Conservation (phyloP, 495 filamentous ascomycete species). For the Penicillium pancosmium region DNA sequence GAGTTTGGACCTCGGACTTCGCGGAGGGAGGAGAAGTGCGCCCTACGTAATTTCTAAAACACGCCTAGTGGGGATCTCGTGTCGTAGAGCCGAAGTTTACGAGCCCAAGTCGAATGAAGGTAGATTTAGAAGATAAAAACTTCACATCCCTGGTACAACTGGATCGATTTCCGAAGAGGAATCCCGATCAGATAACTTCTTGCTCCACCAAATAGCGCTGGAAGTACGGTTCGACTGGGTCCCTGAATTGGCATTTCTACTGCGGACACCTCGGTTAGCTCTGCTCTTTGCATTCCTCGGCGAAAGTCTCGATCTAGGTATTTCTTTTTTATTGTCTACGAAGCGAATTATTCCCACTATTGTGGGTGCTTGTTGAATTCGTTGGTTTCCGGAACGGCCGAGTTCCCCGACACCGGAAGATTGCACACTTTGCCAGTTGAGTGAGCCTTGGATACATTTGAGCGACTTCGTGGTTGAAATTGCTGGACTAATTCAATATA, state of each 20-base stretch:
- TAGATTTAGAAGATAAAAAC: not conserved
- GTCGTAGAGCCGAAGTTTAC: not conserved
- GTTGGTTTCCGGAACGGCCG: not conserved
- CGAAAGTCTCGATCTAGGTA: not conserved
- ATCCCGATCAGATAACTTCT: conserved; percentile 9
- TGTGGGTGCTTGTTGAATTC: not conserved
- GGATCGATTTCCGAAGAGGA: not conserved
- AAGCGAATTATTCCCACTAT: not conserved
- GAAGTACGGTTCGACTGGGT: conserved; percentile 1
- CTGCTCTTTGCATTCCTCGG: not conserved
- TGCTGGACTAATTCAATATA: not conserved
- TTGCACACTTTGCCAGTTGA: not conserved
- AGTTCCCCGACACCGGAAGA: not conserved
- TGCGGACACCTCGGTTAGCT: not conserved
- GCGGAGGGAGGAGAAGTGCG: not conserved
- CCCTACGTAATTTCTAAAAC: conserved; percentile 2
- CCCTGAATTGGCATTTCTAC: not conserved
- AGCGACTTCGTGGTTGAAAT: not conserved
- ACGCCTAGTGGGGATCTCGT: not conserved
- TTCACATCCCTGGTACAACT: not conserved
- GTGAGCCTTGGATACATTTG: not conserved
- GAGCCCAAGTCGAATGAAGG: not conserved
- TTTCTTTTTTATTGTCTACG: no score
- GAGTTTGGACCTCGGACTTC: not conserved
- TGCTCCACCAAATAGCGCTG: no score